Conservation (phyloP, 2,329 filamentous ascomycete genomes). For the Sporothrix humicola region DNA sequence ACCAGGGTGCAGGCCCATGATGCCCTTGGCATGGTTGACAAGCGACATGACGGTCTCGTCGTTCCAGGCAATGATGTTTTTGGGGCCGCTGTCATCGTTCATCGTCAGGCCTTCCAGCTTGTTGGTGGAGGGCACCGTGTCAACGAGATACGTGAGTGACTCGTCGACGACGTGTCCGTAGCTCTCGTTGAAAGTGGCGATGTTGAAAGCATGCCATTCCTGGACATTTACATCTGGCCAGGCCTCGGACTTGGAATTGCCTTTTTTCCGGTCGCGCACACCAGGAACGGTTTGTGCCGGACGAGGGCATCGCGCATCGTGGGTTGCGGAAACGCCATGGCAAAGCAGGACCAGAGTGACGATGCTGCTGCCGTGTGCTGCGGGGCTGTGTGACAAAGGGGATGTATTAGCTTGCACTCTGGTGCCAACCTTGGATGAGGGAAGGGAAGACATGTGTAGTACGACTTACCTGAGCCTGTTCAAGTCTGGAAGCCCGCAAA, state of each 20-base stretch:
- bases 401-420: not conserved
- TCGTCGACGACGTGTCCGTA: not conserved
- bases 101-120: constrained; percentile 1
- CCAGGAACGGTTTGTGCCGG: not conserved
- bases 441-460: not conserved
- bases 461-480: not conserved
- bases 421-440: not conserved
- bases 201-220: not conserved
- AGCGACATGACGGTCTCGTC: constrained; percentile 14
- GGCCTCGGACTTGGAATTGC: not conserved
- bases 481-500: not conserved
- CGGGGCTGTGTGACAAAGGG: not conserved
- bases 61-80: not conserved
- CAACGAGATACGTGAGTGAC: not conserved
- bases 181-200: not conserved
- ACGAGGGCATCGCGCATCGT: not conserved
- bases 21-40: not conserved
- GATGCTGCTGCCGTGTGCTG: not conserved
- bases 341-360: not conserved
- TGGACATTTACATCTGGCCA: not conserved
- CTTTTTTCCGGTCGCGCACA: not conserved
- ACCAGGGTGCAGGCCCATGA: constrained; percentile 3
- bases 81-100: not conserved
- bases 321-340: constrained; percentile 14
- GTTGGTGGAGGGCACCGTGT: not conserved